These are phyloP conservation scores for Corylus avellana DNA, from an alignment of 306 rosid genomes.

Conservation along the genomic window DNA sequence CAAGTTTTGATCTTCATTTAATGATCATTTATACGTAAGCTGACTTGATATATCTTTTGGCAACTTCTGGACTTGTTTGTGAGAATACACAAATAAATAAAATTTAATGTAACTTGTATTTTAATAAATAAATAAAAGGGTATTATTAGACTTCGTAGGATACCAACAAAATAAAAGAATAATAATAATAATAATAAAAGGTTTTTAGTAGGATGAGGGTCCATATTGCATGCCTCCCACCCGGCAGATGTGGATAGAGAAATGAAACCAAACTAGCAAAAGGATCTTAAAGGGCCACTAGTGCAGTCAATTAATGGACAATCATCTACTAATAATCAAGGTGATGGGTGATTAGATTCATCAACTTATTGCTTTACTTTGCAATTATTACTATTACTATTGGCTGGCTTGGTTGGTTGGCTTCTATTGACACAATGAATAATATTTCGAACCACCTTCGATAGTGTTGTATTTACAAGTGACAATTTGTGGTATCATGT, in stretches of 20 bases:
- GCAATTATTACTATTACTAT: no score
- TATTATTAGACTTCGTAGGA: not conserved
- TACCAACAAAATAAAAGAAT: not conserved
- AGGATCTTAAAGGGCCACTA: not conserved
- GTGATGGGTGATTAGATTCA: not conserved
- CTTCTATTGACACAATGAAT: not conserved
- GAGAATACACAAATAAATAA: no score
- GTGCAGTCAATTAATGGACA: not conserved
- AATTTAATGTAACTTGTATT: no score
- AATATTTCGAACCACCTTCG: no score
- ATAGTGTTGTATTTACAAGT: no score
- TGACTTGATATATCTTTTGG: not conserved
- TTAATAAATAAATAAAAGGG: no score
- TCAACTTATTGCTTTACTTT: not conserved
- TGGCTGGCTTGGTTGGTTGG: no score
- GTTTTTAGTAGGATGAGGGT: not conserved
- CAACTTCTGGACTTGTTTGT: not conserved
- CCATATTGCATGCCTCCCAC: slow-evolving; percentile 20
- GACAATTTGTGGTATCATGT: no score
- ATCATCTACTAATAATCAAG: not conserved
- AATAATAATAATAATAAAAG: not conserved
- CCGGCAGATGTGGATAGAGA: slow-evolving; percentile 20
- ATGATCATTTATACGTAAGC: no score
- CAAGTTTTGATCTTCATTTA: no score
- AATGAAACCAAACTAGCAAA: not conserved